These are phyloP conservation scores for Cladorrhinum samala DNA, from an alignment of 495 filamentous ascomycete genomes.

Conservation along the genomic window DNA sequence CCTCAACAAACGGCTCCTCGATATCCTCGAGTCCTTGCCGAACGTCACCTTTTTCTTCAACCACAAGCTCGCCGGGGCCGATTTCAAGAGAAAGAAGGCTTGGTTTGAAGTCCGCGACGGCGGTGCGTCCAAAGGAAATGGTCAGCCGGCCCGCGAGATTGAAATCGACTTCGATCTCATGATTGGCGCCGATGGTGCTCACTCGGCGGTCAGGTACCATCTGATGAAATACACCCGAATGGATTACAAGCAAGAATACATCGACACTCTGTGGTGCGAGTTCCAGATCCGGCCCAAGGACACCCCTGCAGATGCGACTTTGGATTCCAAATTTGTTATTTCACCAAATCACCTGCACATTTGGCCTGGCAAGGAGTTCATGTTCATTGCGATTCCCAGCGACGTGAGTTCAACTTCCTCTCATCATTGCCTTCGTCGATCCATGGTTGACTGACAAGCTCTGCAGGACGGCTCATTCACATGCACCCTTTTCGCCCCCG, in stretches of 20 bases:
- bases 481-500: conserved; percentile 84
- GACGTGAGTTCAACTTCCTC: conserved; percentile 35
- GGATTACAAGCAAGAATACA: conserved; percentile 90
- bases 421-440: not conserved
- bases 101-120: conserved; percentile 69
- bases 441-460: not conserved
- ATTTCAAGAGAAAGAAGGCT: conserved; percentile 69
- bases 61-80: conserved; percentile 82
- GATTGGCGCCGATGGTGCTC: conserved; percentile 94
- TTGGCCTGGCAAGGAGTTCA: conserved; percentile 86
- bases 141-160: conserved; percentile 43
- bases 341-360: conserved; percentile 93
- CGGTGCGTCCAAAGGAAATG: not conserved
- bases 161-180: conserved; percentile 83
- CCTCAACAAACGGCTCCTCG: conserved; percentile 80
- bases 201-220: conserved; percentile 82
- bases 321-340: conserved; percentile 61
- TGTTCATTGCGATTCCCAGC: conserved; percentile 97
- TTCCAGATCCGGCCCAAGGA: conserved; percentile 62
- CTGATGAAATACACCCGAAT: conserved; percentile 90
- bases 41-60: conserved; percentile 91
- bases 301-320: conserved; percentile 23
- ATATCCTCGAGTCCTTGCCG: conserved; percentile 71
- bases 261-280: conserved; percentile 96
- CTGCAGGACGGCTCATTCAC: conserved; percentile 81